Evolutionary conservation across 2,329 filamentous ascomycete genomes (phyloP).

Genomic region (Thielaviopsis populi): DNA sequence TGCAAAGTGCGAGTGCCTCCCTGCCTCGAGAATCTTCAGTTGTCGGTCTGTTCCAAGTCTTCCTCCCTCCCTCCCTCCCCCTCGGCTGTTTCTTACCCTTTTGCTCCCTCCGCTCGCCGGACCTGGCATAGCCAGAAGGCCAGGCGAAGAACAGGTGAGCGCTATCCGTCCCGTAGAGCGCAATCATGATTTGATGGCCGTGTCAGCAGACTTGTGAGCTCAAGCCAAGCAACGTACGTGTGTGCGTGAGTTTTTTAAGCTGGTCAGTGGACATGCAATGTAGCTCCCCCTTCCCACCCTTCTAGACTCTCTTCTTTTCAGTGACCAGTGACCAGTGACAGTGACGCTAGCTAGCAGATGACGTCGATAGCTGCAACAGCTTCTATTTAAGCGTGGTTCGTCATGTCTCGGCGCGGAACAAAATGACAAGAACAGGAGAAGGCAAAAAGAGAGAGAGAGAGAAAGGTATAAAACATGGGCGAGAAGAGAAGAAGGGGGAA

Average conservation of each 20-base stretch:
- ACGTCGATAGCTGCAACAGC: background rate
- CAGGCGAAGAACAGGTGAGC: background rate
- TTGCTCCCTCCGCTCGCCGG: background rate
- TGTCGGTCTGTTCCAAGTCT: background rate
- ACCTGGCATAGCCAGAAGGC: background rate
- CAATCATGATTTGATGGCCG: background rate
- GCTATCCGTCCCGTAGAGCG: background rate
- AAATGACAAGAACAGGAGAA: background rate
- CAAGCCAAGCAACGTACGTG: too few species aligned
- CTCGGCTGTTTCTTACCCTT: background rate
- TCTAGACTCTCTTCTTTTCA: background rate
- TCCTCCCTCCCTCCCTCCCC: background rate
- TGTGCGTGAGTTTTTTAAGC: background rate
- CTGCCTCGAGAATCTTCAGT: background rate
- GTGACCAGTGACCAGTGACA: too few species aligned
- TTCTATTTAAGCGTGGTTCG: background rate
- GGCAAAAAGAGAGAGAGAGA: background rate
- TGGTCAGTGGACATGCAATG: background rate
- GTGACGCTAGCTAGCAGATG: background rate
- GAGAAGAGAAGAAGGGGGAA: background rate
- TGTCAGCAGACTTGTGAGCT: constrained; percentile 3
- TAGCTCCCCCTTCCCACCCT: background rate
- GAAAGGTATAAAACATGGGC: too few species aligned
- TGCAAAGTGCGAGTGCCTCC: too few species aligned
- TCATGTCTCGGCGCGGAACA: background rate